Evolutionary conservation across 1,139 yeast species (phyloP), one percentile per base, ranked within the genome.

Genomic region (Pichia sp.): DNA sequence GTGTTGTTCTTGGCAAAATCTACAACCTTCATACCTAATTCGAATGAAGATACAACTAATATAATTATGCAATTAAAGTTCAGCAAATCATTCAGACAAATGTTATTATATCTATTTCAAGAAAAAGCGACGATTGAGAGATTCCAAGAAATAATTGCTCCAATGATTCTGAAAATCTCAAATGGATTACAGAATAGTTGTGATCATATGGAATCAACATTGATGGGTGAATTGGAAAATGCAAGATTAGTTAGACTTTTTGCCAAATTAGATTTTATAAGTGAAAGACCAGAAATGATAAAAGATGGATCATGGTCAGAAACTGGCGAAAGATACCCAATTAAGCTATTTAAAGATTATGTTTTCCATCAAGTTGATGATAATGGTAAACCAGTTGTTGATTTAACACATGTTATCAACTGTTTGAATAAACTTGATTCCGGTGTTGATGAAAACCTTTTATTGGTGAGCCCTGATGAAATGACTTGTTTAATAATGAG

Each of bases 391-490:
- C 89, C 96, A 2, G 78, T 82, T 3, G 70, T 88, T 49, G 97
- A 94, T 66, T 71, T 92, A 57, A 82, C 90, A 2, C 88, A 89
- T 63, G 94, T 90, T 4, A 70, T 94, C 54, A 71, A 79, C 45
- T 79, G 84, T 56, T 70, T 92, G 59, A 92, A 92, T 68, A 92
- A 92, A 65, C 71, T 92, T 52, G 99, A 94, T 64, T 95, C 94
- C 15, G 98, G 97, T 1, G 76, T 85, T 42, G 92, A 87, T 46
- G 98, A 92, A 64, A 81, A 79, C 59, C 68, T 92, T 26, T 70
- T 89, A 62, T 73, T 92, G 52, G 86, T 88, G 7, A 82, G 94
- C 29, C 76, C 84, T 18, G 96, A 90, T 63, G 96, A 89, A 62
- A 80, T 80, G 68, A 80, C 79, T 44, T 87, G 95, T 63, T 71